phyloP scores from a whole-genome alignment of 1,284 basidiomycete genomes.

The Tilletia walkeri region DNA sequence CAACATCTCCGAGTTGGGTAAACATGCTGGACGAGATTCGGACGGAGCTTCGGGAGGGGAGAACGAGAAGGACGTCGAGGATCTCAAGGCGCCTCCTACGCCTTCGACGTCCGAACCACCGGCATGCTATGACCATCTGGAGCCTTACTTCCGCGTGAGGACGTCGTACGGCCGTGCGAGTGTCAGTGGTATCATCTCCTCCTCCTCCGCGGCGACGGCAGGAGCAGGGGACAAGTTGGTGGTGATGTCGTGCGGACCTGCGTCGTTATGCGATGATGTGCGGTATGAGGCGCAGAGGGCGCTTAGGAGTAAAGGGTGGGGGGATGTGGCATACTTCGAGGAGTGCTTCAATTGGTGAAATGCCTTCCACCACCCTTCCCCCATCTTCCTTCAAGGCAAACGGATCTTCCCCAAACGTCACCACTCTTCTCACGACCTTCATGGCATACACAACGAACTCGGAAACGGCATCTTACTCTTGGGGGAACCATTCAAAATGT shows the following conservation, averaged over 20 bases:
- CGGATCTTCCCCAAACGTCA: too few relatives aligned
- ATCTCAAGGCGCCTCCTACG: too few relatives aligned
- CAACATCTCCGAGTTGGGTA: neutral
- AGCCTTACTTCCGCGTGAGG: slow-evolving; percentile 2
- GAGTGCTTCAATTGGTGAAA: slow-evolving; percentile 11
- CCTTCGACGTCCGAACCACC: too few relatives aligned
- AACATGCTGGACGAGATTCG: neutral
- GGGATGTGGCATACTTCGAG: neutral
- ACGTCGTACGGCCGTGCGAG: neutral
- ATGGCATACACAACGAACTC: too few relatives aligned
- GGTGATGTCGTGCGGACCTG: slow-evolving; percentile 7
- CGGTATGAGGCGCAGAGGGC: neutral
- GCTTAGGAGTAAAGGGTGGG: neutral
- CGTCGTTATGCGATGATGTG: neutral
- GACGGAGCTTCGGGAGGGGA: neutral
- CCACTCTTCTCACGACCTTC: too few relatives aligned
- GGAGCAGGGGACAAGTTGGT: neutral
- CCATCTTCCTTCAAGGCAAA: too few relatives aligned
- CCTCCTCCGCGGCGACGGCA: neutral
- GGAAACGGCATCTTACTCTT: too few relatives aligned
- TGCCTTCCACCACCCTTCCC: too few relatives aligned
- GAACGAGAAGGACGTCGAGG: neutral
- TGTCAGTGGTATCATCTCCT: neutral
- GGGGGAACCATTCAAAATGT: too few relatives aligned
- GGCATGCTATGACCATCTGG: neutral